Conservation (phyloP, 371 early-diverging fungal species). For the Rhizopus sp. region DNA sequence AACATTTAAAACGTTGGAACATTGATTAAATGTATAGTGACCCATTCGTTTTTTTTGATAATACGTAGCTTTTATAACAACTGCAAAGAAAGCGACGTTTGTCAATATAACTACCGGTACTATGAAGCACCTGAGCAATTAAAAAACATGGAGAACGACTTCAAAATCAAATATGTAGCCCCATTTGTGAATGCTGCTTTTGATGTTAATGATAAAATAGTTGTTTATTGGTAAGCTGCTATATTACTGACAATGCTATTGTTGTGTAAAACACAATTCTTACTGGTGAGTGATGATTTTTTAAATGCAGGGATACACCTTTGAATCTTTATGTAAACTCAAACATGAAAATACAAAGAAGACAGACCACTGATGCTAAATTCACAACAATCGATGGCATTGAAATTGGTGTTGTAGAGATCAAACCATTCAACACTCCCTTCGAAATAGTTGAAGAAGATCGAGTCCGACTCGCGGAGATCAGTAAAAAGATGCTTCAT, state of each 20-base stretch:
- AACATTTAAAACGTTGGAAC: constrained; percentile 14
- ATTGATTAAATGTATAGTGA: constrained; percentile 17
- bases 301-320: constrained; percentile 20
- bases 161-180: constrained; percentile 94
- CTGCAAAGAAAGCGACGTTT: constrained; percentile 18
- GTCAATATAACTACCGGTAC: constrained; percentile 15
- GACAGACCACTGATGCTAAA: constrained; percentile 22
- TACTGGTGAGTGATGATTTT: constrained; percentile 17
- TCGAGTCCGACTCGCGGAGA: constrained; percentile 22
- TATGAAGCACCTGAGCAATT: constrained; percentile 28
- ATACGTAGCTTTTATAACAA: constrained; percentile 20
- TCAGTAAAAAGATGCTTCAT: constrained; percentile 26
- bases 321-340: constrained; percentile 16
- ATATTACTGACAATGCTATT: constrained; percentile 12
- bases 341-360: constrained; percentile 23
- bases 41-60: constrained; percentile 14
- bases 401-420: constrained; percentile 21
- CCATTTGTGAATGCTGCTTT: constrained; percentile 52
- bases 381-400: constrained; percentile 16
- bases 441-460: constrained; percentile 18
- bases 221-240: constrained; percentile 22
- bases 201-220: constrained; percentile 22
- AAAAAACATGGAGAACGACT: constrained; percentile 60
- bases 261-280: constrained; percentile 17
- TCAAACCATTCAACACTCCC: constrained; percentile 19